A percentile compares a stretch with the other conserved stretches of the same genome.
Conservation (phyloP, 306 rosid genomes). For the Quercus glauca region DNA sequence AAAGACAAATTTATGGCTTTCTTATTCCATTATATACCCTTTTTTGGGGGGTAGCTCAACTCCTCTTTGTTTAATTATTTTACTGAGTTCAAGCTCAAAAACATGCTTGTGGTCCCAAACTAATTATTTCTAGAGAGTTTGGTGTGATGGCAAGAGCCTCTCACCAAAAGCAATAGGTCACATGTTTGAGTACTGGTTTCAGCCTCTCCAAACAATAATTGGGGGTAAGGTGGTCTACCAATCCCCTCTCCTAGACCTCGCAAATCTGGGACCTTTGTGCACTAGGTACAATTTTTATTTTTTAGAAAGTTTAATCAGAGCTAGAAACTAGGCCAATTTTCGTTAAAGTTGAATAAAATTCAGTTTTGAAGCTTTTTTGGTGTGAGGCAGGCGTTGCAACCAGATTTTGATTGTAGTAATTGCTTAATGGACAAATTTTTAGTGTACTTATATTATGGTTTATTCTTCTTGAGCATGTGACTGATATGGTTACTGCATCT, state of each 20-base stretch:
- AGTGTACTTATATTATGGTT: neutral
- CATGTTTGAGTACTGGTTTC: too few relatives aligned
- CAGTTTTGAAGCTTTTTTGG: neutral
- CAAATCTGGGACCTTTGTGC: too few relatives aligned
- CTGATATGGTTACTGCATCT: constrained; percentile 4
- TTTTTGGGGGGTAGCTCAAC: too few relatives aligned
- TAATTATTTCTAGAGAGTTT: too few relatives aligned
- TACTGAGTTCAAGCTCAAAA: neutral
- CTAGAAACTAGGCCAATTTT: neutral
- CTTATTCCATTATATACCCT: neutral
- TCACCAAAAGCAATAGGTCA: too few relatives aligned
- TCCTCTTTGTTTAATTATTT: neutral
- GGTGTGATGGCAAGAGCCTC: too few relatives aligned
- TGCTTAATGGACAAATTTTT: neutral
- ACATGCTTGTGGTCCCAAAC: neutral
- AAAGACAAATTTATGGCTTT: neutral
- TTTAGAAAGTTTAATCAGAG: too few relatives aligned
- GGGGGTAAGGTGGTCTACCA: too few relatives aligned
- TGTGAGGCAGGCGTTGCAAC: neutral
- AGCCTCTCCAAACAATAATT: too few relatives aligned
- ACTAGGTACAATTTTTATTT: too few relatives aligned
- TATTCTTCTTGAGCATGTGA: neutral
- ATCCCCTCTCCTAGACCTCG: too few relatives aligned
- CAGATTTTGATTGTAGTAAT: neutral
- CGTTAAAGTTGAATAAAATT: neutral